A percentile compares a stretch with the other conserved stretches of the same genome.
Evolutionary conservation across 495 filamentous ascomycete species (phyloP).

Genomic region (Lasiosphaeria ovina): DNA sequence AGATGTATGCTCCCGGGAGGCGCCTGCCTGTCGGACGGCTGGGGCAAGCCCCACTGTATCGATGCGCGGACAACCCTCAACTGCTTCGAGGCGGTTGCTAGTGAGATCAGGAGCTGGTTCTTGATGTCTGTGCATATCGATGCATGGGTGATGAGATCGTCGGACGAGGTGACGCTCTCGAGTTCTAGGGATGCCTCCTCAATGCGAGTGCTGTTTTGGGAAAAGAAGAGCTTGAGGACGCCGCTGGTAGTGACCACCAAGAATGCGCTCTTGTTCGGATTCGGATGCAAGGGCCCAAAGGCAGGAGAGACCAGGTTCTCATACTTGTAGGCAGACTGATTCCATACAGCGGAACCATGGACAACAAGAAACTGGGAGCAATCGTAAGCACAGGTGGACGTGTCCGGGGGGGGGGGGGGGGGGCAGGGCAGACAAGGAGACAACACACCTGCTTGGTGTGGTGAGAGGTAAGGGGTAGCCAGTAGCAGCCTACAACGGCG

Average conservation of each 20-base stretch:
- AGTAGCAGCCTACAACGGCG: conserved; percentile 78
- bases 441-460: conserved; percentile 48
- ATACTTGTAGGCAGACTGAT: conserved; percentile 43
- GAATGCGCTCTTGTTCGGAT: conserved; percentile 62
- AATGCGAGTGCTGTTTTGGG: conserved; percentile 65
- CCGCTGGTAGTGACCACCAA: conserved; percentile 70
- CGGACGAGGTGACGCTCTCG: conserved; percentile 64
- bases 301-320: conserved; percentile 49
- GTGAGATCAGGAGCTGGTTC: conserved; percentile 61
- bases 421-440: neutral
- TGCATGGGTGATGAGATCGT: conserved; percentile 76
- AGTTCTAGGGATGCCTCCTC: conserved; percentile 65
- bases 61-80: conserved; percentile 60
- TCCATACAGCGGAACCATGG: conserved; percentile 47
- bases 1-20: conserved; percentile 32
- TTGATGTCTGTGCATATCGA: conserved; percentile 71
- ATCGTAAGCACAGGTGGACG: neutral
- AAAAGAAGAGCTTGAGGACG: conserved; percentile 63
- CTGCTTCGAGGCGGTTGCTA: conserved; percentile 65
- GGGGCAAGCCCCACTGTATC: conserved; percentile 51
- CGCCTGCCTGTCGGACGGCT: conserved; percentile 38
- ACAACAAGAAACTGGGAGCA: conserved; percentile 21
- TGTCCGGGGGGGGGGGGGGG: neutral
- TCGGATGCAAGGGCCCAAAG: conserved; percentile 67
- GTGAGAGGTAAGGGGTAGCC: conserved; percentile 59